Base-by-base conservation (phyloP, 352 stramenopile species). In the Globisporangium nagaii region DNA sequence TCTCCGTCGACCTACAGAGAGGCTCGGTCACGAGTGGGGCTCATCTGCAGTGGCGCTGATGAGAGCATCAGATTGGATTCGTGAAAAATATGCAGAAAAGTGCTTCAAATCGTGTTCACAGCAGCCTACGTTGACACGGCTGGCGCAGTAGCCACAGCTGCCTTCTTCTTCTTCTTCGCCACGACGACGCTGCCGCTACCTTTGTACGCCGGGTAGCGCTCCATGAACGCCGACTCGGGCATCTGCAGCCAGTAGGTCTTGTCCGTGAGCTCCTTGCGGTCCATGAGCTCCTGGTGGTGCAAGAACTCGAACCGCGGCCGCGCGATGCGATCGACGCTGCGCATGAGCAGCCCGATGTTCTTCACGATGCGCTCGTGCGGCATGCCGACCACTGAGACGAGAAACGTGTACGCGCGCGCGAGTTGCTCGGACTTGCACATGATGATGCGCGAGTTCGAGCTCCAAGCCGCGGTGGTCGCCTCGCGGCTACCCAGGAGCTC, bases 381-480 rank as follows among this genome's bases (percentile, higher is more conserved):
- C 22, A 78, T 63, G 8, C 73, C 73, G 9, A 79, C 40, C 2
- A 63, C 60, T 1, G 63, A 66, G 7, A 56, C 55, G 5, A 86
- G 44, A 36, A 62, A 88, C 20, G 62, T 40, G 50, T 75, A 75
- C 20, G 77, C 62, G 17, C 59, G 64, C 12, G 58, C 55, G n/a
- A 88, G 57, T 35, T 65, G 44, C 30, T 53, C 53, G 4, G 68
- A 50, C 58, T 79, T 88, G 62, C 56, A 63, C 74, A 86, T 88
- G 31, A 88, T 62, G 20, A 88, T 53, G 36, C 71, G 72, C 13
- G 60, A 53, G 27, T 66, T 73, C 1, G 31, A 35, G 4, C 56
- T 8, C 59, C 76, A 70, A 22, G 71, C 34, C 2, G 27, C 15
- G 5, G 58, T 25, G 0, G 58, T 71, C 25, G 43, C 46, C 6